A percentile compares a stretch with the other conserved stretches of the same genome.
Evolutionary conservation across 768 basidiomycete genomes (phyloP).

Genomic region (Suillus occidentalis): DNA sequence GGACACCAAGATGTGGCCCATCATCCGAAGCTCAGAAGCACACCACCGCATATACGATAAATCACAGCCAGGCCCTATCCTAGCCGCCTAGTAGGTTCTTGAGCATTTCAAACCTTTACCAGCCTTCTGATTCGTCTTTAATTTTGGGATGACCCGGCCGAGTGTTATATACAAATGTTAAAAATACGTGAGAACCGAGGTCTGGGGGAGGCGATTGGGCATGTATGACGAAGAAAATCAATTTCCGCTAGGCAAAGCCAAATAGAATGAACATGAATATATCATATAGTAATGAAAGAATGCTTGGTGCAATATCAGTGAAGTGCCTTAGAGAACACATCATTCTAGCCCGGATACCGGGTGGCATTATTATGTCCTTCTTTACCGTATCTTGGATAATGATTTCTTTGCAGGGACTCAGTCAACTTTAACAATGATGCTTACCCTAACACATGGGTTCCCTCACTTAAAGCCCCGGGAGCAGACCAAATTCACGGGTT

Average conservation of each 20-base stretch:
- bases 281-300: not conserved
- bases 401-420: constrained; percentile 46
- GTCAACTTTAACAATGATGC: constrained; percentile 74
- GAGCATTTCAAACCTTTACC: not conserved
- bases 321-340: not conserved
- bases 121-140: not conserved
- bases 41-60: not conserved
- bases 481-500: constrained; percentile 60
- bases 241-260: not conserved
- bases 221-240: not conserved
- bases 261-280: not conserved
- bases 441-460: constrained; percentile 75
- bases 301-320: not conserved
- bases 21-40: not conserved
- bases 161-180: not conserved
- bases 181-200: not conserved
- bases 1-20: not conserved
- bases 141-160: not conserved
- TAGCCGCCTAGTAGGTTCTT: not conserved
- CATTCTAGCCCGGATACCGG: not conserved
- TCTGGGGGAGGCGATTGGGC: not conserved
- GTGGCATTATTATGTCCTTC: not conserved
- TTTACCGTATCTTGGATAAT: not conserved
- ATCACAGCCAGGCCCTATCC: not conserved
- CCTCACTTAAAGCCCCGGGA: constrained; percentile 67